These are phyloP conservation scores for Pseudonitzschia delicatissima DNA, from an alignment of 108 stramenopile species.

Conservation along the genomic window DNA sequence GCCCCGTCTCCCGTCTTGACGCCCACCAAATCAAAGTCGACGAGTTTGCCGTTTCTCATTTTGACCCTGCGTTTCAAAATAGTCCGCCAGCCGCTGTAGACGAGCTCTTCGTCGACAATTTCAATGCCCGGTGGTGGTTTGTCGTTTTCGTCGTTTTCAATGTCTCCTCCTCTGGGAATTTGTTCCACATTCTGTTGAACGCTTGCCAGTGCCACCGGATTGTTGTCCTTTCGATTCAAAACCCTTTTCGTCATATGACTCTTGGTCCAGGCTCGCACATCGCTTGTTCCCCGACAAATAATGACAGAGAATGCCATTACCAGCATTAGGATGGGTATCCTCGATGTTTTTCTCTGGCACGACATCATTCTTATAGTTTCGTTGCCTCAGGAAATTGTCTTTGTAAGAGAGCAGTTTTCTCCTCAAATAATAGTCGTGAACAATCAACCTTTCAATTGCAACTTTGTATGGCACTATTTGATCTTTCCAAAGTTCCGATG, in stretches of 20 bases:
- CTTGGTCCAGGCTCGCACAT: too few relatives aligned
- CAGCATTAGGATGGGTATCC: too few relatives aligned
- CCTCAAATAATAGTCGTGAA: too few relatives aligned
- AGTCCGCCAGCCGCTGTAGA: constrained; percentile 66
- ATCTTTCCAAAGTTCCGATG: too few relatives aligned
- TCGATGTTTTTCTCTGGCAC: too few relatives aligned
- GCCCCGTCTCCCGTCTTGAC: constrained; percentile 47
- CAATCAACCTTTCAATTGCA: too few relatives aligned
- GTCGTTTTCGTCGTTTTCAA: not conserved
- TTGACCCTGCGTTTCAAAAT: constrained; percentile 53
- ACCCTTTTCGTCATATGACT: not conserved
- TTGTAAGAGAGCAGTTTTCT: too few relatives aligned
- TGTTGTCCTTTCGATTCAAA: not conserved
- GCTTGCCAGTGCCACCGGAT: not conserved
- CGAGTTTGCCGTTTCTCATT: constrained; percentile 38
- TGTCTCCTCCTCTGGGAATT: not conserved
- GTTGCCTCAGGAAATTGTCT: too few relatives aligned
- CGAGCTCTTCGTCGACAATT: constrained; percentile 50
- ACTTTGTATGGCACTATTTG: too few relatives aligned
- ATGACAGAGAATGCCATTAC: too few relatives aligned
- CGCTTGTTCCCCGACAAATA: too few relatives aligned
- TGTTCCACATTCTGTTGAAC: not conserved
- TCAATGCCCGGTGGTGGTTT: constrained; percentile 12
- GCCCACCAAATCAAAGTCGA: constrained; percentile 67
- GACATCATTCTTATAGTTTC: too few relatives aligned